These are phyloP conservation scores for Suillus subluteus DNA, from an alignment of 768 basidiomycete genomes.

Conservation along the genomic window DNA sequence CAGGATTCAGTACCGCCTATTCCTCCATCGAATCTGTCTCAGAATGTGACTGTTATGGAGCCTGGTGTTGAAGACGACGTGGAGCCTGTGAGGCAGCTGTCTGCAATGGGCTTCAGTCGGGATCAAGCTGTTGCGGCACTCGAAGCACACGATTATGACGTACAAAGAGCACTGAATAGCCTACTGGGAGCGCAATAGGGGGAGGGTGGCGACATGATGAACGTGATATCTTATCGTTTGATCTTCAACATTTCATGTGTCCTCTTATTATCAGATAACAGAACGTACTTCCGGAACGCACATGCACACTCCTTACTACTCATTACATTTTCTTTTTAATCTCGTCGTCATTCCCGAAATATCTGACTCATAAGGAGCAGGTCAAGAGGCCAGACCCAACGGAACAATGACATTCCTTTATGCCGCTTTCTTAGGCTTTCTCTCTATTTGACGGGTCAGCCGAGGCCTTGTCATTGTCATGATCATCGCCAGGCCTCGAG, in stretches of 20 bases:
- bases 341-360: constrained; percentile 16
- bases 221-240: constrained; percentile 21
- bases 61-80: constrained; percentile 73
- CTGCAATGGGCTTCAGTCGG: constrained; percentile 90
- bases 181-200: constrained; percentile 49
- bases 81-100: constrained; percentile 76
- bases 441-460: constrained; percentile 4
- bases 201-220: constrained; percentile 12
- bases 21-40: constrained; percentile 35
- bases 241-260: constrained; percentile 23
- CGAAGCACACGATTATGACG: constrained; percentile 83
- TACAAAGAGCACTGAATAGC: constrained; percentile 77
- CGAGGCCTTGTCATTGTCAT: constrained; percentile 9
- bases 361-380: constrained; percentile 1
- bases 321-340: constrained; percentile 14
- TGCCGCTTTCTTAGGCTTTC: constrained; percentile 1
- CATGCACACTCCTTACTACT: constrained; percentile 35
- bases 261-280: constrained; percentile 20
- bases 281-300: constrained; percentile 23
- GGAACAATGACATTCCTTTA: constrained; percentile 13
- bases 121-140: constrained; percentile 81
- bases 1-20: constrained; percentile 53
- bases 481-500: constrained; percentile 6
- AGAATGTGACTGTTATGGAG: constrained; percentile 48
- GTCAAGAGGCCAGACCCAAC: neutral